Conservation (phyloP, 805 yeast genomes). For the Ogataea philodendri region DNA sequence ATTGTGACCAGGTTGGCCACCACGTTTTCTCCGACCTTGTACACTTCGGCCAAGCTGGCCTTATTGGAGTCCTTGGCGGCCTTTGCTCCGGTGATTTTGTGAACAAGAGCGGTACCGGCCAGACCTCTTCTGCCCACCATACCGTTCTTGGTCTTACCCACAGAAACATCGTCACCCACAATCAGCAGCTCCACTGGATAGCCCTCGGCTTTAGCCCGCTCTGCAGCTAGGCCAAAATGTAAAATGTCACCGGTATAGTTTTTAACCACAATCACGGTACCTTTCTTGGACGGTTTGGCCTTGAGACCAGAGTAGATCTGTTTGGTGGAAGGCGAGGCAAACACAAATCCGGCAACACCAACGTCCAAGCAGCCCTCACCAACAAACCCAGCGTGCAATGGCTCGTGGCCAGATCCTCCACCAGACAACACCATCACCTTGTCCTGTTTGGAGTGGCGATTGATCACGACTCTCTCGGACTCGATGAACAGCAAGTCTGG, state of each 20-base stretch:
- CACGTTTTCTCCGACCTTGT: constrained; percentile 56
- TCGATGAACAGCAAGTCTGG: constrained; percentile 56
- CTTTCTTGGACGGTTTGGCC: constrained; percentile 53
- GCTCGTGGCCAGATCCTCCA: constrained; percentile 97
- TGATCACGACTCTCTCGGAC: constrained; percentile 53
- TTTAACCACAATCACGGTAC: constrained; percentile 78
- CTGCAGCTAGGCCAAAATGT: constrained; percentile 90
- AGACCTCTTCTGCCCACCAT: constrained; percentile 93
- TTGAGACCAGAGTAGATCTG: constrained; percentile 75
- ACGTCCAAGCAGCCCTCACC: constrained; percentile 81
- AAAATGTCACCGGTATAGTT: constrained; percentile 94
- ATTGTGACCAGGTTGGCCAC: constrained; percentile 74
- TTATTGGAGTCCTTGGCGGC: constrained; percentile 32
- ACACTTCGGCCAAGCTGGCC: constrained; percentile 50
- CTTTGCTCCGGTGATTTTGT: constrained; percentile 77
- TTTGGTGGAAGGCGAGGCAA: constrained; percentile 86
- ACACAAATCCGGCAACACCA: constrained; percentile 88
- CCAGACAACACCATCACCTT: constrained; percentile 80
- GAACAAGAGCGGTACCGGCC: constrained; percentile 87
- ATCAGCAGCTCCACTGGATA: constrained; percentile 67
- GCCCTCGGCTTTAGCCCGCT: constrained; percentile 79
- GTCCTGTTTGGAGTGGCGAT: constrained; percentile 34
- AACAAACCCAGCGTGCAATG: constrained; percentile 87
- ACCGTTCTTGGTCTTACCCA: constrained; percentile 84
- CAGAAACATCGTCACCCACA: constrained; percentile 92